Base-by-base conservation (phyloP, 306 rosid species). In the Carpinus fangiana region DNA sequence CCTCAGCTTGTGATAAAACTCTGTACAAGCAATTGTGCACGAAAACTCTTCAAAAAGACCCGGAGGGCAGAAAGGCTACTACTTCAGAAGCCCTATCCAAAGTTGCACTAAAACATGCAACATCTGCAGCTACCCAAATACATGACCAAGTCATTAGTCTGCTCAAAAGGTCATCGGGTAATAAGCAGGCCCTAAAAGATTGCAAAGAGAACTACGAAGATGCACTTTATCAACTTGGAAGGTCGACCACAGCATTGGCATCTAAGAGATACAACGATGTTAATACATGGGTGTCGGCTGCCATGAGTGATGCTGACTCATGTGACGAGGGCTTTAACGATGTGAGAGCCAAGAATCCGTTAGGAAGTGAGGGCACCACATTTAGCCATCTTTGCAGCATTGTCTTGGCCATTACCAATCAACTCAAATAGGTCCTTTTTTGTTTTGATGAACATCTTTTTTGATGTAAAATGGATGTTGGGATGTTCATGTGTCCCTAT, bases 321-420 rank as follows among this genome's bases (percentile, higher is more conserved):
- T 80, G 83, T 11, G 79, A 74, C 41, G 20, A 56, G 0, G 79
- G 79, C n/a, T 56, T 80, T 55, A 9, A 56, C 9, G 38, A 76
- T 10, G 54, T 13, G 17, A 4, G 5, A 2, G 65, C 2, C 26
- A 2, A 60, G 14, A 74, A 79, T 13, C 68, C 50, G 3, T 4
- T 80, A 18, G 8, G 45, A 3, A 0, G 9, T 8, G 2, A 11
- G 55, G 56, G 38, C 21, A n/a, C 36, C 8, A 53, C 6, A 4
- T 74, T 80, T 7, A n/a, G 3, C 5, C 41, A 55, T 21, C 78
- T 73, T 2, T 26, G 74, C 69, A 80, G 69, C 78, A 73, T 14
- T 74, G 78, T 53, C 31, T 73, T 80, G 68, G 75, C 61, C 74
- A 26, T 80, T 5, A 23, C 70, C 11, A 80, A 73, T 64, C 21